Conservation (phyloP, 2,329 filamentous ascomycete genomes). For the Lachnellula arida region DNA sequence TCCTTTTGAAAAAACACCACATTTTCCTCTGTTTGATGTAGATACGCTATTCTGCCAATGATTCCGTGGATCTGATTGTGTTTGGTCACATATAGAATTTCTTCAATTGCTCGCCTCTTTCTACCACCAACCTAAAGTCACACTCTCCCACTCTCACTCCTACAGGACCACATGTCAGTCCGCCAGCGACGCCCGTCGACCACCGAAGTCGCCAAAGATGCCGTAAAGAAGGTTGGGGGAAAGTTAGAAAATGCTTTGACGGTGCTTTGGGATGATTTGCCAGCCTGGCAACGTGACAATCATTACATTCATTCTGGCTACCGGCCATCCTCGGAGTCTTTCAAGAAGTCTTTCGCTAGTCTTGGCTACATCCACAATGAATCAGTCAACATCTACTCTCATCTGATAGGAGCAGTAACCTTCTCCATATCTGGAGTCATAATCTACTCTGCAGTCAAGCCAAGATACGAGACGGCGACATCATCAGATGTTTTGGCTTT, state of each 20-base stretch:
- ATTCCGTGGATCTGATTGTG: no score
- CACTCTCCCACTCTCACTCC: neutral
- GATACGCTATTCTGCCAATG: no score
- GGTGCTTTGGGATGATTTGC: conserved; percentile 48
- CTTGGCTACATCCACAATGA: conserved; percentile 58
- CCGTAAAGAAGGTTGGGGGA: conserved; percentile 22
- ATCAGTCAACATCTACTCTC: conserved; percentile 67
- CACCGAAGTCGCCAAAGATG: conserved; percentile 20
- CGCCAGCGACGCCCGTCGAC: conserved; percentile 26
- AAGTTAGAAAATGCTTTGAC: conserved; percentile 37
- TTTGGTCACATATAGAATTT: neutral
- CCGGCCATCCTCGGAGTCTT: conserved; percentile 58
- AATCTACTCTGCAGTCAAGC: conserved; percentile 53
- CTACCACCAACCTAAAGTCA: neutral
- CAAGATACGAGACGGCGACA: conserved; percentile 62
- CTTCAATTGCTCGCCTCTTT: neutral
- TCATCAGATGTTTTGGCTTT: conserved; percentile 66
- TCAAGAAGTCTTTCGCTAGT: conserved; percentile 50
- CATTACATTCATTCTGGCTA: conserved; percentile 65
- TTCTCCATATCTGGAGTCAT: conserved; percentile 48
- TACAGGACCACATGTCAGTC: conserved; percentile 18
- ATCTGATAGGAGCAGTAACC: conserved; percentile 60
- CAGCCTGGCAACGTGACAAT: conserved; percentile 58
- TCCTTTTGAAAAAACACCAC: neutral
- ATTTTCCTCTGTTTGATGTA: neutral